A percentile compares a stretch with the other conserved stretches of the same genome.
These are phyloP conservation scores for Cyberlindnera japonica DNA, from an alignment of 805 yeast species.

Conservation along the genomic window DNA sequence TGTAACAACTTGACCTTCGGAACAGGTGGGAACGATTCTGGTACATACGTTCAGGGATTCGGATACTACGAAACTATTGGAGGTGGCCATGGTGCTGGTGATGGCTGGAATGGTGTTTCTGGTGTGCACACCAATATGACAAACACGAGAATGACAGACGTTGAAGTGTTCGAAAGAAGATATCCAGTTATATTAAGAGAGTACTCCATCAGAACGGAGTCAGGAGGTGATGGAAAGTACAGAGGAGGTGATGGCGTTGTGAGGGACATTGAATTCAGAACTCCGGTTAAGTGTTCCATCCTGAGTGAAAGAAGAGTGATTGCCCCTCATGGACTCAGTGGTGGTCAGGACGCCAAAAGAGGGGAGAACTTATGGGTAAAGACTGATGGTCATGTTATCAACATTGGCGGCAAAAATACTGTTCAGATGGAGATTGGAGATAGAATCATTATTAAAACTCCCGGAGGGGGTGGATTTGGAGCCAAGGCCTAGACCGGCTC, in stretches of 20 bases:
- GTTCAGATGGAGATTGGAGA: slow-evolving; percentile 59
- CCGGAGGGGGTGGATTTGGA: slow-evolving; percentile 89
- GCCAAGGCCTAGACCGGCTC: background rate
- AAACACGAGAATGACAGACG: slow-evolving; percentile 88
- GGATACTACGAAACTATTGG: slow-evolving; percentile 95
- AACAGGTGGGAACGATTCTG: slow-evolving; percentile 54
- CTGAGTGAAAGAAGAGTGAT: slow-evolving; percentile 80
- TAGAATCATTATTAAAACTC: slow-evolving; percentile 62
- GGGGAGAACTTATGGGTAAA: slow-evolving; percentile 64
- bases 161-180: slow-evolving; percentile 82
- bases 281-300: slow-evolving; percentile 71
- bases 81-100: slow-evolving; percentile 94
- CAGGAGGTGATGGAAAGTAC: slow-evolving; percentile 78
- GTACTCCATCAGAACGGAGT: slow-evolving; percentile 62
- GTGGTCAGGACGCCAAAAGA: slow-evolving; percentile 72
- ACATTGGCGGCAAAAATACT: slow-evolving; percentile 71
- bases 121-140: slow-evolving; percentile 97
- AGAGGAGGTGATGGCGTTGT: slow-evolving; percentile 84
- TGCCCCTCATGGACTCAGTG: slow-evolving; percentile 83
- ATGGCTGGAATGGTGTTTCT: slow-evolving; percentile 78
- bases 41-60: slow-evolving; percentile 59
- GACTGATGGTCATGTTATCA: slow-evolving; percentile 34
- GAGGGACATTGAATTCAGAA: slow-evolving; percentile 78
- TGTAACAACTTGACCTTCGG: slow-evolving; percentile 95
- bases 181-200: slow-evolving; percentile 78